Evolutionary conservation across 108 stramenopile species (phyloP), one percentile per base, ranked within the genome.

Genomic region (Asterionellopsis glacialis): DNA sequence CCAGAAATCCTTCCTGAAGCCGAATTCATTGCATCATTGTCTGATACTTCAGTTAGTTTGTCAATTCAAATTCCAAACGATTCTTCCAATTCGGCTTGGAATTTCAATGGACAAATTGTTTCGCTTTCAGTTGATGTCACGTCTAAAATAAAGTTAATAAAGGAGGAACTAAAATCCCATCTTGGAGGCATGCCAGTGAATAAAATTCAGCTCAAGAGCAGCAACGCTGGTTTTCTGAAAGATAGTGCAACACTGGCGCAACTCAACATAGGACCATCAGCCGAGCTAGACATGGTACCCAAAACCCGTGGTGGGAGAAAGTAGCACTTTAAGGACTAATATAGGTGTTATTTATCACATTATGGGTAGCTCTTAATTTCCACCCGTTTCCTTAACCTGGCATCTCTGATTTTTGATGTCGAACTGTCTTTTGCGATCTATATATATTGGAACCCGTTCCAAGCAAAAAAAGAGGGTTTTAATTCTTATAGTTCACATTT

Each of bases 61-160:
- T 75, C 75, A 49, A 68, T 91, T 26, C 69, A 69, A 11, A 63
- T 88, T 55, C 89, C 93, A 19, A 73, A 82, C 62, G 88, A 91
- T 42, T 67, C 79, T 19, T 61, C 89, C 33, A 78, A 82, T 59
- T 68, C 82, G 51, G 73, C 72, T 25, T 94, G 88, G 88, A 90
- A 90, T 55, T 86, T 94, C 54, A 80, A 77, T 57, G 93, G 93
- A 0, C 90, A 88, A 69, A 84, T 80, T 39, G 61, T 94, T n/a
- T 76, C 85, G 4, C 23, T 91, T 0, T 61, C 64, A 22, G 61
- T 87, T 16, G 61, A 77, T 44, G 87, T 86, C 42, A 73, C 63
- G 64, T 63, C 88, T 9, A 88, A 69, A 40, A 64, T 94, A 2
- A 91, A 91, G 62, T 61, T 60, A 13, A 55, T 95, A 55, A 95